A percentile compares a stretch with the other conserved stretches of the same genome.
These are phyloP conservation scores for Russula virescens DNA, from an alignment of 768 basidiomycete species.

Conservation along the genomic window DNA sequence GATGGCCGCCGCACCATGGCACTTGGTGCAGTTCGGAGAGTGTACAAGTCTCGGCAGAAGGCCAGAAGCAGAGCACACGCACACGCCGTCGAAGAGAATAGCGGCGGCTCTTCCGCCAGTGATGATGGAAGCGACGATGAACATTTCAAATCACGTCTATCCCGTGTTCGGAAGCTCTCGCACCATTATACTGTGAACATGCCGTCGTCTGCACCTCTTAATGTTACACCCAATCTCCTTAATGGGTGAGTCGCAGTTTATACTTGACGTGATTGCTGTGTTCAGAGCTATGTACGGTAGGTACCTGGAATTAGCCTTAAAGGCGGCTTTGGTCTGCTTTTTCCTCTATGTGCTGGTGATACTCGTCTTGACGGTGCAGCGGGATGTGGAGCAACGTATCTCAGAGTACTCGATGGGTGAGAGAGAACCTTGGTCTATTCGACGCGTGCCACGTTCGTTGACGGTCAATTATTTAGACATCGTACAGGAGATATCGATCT, in stretches of 20 bases:
- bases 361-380: slow-evolving; percentile 85
- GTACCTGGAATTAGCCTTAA: slow-evolving; percentile 94
- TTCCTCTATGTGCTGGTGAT: slow-evolving; percentile 81
- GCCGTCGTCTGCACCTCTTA: slow-evolving; percentile 50
- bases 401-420: slow-evolving; percentile 84
- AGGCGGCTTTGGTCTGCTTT: slow-evolving; percentile 73
- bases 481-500: slow-evolving; percentile 87
- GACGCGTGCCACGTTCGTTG: slow-evolving; percentile 12
- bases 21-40: slow-evolving; percentile 57
- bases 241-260: slow-evolving; percentile 58
- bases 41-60: slow-evolving; percentile 57
- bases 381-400: slow-evolving; percentile 84
- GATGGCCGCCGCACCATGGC: slow-evolving; percentile 50
- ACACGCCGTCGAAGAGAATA: slow-evolving; percentile 25
- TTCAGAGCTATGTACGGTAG: slow-evolving; percentile 33
- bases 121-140: slow-evolving; percentile 41
- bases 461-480: slow-evolving; percentile 50
- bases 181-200: slow-evolving; percentile 84
- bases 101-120: slow-evolving; percentile 40
- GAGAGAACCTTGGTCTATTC: slow-evolving; percentile 31
- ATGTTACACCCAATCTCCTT: slow-evolving; percentile 69
- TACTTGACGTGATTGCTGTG: slow-evolving; percentile 16
- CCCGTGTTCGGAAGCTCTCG: slow-evolving; percentile 51
- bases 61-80: slow-evolving; percentile 32
- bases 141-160: slow-evolving; percentile 15